Evolutionary conservation across 306 rosid genomes (phyloP).

Genomic region (Trifolium pratense): DNA sequence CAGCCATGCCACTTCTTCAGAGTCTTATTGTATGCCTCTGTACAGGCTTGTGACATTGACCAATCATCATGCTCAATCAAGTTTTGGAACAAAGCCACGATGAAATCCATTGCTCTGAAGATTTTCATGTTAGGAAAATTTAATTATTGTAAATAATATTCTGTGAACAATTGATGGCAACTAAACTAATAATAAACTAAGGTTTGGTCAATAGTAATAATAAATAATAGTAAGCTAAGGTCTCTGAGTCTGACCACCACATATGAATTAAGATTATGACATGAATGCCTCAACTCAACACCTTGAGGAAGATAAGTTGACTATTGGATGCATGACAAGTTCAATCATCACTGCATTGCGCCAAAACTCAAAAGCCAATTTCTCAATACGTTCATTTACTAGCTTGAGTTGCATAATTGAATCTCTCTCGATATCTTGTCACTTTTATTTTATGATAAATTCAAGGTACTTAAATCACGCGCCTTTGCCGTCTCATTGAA

Average conservation of each 20-base stretch:
- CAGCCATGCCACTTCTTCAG: constrained; percentile 97
- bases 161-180: constrained; percentile 8
- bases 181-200: constrained; percentile 25
- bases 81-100: constrained; percentile 84
- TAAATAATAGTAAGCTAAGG: not conserved
- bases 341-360: constrained; percentile 1
- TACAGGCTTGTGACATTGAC: constrained; percentile 92
- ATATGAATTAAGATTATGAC: constrained; percentile 38
- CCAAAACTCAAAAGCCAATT: constrained; percentile 10
- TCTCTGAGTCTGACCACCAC: not conserved
- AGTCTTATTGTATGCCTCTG: constrained; percentile 85
- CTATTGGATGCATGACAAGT: constrained; percentile 10
- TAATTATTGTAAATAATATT: constrained; percentile 23
- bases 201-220: not conserved
- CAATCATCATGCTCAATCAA: constrained; percentile 81
- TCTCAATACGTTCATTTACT: not conserved
- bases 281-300: constrained; percentile 1
- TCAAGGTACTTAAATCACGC: not conserved
- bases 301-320: constrained; percentile 11
- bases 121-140: constrained; percentile 27
- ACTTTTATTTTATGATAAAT: not conserved
- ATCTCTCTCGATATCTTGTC: not conserved
- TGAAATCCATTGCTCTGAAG: constrained; percentile 97
- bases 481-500: not conserved
- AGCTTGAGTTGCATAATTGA: not conserved